Percentiles rank a stretch among this genome's conserved stretches.
phyloP scores from a whole-genome alignment of 306 rosid genomes.

The Rosa lucieae region DNA sequence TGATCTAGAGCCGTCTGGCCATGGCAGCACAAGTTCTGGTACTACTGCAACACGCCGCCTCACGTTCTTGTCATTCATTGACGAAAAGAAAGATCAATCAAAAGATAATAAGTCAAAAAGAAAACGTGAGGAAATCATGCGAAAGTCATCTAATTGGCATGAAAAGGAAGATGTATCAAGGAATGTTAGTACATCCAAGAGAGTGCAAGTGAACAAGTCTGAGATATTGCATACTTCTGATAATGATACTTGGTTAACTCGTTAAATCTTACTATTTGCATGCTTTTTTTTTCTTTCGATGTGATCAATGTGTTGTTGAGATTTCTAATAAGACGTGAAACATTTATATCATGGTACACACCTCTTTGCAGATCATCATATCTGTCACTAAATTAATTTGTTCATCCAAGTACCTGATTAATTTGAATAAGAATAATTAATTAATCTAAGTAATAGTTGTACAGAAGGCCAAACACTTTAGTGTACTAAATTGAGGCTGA shows the following conservation, averaged over 20 bases:
- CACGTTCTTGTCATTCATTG: slow-evolving; percentile 32
- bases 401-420: not conserved
- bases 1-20: slow-evolving; percentile 9
- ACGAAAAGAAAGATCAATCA: slow-evolving; percentile 24
- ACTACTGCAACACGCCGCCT: slow-evolving; percentile 11
- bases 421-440: too few relatives aligned
- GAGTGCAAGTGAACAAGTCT: slow-evolving; percentile 22
- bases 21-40: not conserved
- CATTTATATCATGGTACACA: not conserved
- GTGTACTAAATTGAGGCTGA: not conserved
- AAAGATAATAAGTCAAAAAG: slow-evolving; percentile 31
- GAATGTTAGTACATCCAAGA: slow-evolving; percentile 15
- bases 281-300: not conserved
- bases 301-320: not conserved
- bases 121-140: slow-evolving; percentile 26
- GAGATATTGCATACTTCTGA: not conserved
- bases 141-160: slow-evolving; percentile 8
- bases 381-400: not conserved
- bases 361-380: not conserved
- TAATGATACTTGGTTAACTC: slow-evolving; percentile 1
- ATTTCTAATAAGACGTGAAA: not conserved
- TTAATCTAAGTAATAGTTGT: not conserved
- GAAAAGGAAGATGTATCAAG: slow-evolving; percentile 16
- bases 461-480: too few relatives aligned
- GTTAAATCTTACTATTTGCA: not conserved